Conservation (phyloP, 2,329 filamentous ascomycete genomes). For the Sporothrix globosa region DNA sequence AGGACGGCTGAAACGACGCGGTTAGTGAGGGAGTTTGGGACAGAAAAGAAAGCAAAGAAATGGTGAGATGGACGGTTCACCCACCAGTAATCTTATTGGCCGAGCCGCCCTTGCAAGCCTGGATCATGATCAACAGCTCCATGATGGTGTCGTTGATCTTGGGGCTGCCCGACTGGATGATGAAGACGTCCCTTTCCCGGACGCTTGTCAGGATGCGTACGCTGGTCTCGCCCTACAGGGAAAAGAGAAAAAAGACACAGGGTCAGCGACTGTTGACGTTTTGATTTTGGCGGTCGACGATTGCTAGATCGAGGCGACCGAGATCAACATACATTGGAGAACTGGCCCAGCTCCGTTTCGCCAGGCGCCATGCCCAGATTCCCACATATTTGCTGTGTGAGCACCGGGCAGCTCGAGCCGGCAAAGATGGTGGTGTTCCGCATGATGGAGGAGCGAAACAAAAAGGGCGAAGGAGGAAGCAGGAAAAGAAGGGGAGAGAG, state of each 20-base stretch:
- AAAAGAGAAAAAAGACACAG: conserved; percentile 34
- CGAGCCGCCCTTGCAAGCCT: conserved; percentile 95
- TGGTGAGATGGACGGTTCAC: not conserved
- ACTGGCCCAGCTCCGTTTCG: conserved; percentile 67
- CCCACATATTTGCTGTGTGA: conserved; percentile 68
- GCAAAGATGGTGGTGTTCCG: conserved; percentile 67
- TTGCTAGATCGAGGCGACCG: too few relatives aligned
- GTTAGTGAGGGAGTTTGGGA: not conserved
- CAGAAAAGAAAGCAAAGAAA: not conserved
- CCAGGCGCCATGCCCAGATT: conserved; percentile 68
- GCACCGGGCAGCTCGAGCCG: conserved; percentile 67
- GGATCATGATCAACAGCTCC: conserved; percentile 99
- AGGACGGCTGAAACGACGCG: conserved; percentile 65
- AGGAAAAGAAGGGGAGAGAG: not conserved
- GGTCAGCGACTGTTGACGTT: conserved; percentile 6
- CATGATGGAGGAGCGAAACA: conserved; percentile 33
- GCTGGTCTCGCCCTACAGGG: conserved; percentile 65
- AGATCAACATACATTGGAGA: conserved; percentile 60
- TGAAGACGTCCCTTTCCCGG: conserved; percentile 97
- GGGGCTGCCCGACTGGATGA: conserved; percentile 93
- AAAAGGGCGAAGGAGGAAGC: not conserved
- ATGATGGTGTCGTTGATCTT: conserved; percentile 99
- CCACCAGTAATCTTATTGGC: conserved; percentile 93
- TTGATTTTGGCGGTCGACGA: not conserved
- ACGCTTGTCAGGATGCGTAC: conserved; percentile 74